These are phyloP conservation scores for Grigorovia humatica DNA, from an alignment of 805 yeast species.

Conservation along the genomic window DNA sequence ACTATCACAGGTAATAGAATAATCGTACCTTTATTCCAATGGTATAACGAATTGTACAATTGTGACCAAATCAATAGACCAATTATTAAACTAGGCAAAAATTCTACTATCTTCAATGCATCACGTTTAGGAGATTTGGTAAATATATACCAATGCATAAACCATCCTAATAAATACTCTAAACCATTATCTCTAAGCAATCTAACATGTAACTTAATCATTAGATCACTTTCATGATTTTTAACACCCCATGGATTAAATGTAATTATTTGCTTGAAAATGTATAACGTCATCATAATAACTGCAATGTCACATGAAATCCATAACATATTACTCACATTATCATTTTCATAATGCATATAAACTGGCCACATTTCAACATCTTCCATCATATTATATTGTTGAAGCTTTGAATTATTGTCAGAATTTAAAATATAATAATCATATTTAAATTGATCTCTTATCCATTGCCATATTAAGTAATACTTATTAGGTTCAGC, in stretches of 20 bases:
- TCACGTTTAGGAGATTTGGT: conserved; percentile 8
- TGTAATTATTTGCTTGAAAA: neutral
- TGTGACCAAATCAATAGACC: conserved; percentile 10
- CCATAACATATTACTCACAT: conserved; percentile 12
- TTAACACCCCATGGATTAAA: conserved; percentile 14
- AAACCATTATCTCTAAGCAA: conserved; percentile 10
- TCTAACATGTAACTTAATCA: neutral
- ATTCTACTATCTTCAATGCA: conserved; percentile 5
- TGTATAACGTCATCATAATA: conserved; percentile 2
- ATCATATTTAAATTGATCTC: conserved; percentile 13
- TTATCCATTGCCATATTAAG: conserved; percentile 2
- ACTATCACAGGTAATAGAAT: neutral
- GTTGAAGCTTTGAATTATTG: neutral
- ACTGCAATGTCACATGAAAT: conserved; percentile 9
- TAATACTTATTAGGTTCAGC: neutral
- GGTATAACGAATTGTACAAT: conserved; percentile 8
- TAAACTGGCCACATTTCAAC: conserved; percentile 15
- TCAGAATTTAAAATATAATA: conserved; percentile 6
- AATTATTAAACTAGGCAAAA: conserved; percentile 18
- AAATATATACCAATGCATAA: conserved; percentile 20
- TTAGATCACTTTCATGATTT: neutral
- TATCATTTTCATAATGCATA: conserved; percentile 3
- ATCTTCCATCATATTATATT: neutral
- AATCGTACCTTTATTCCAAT: conserved; percentile 6
- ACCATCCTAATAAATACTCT: conserved; percentile 22